These are phyloP conservation scores for Trichoderma hamatum DNA, from an alignment of 2,329 filamentous ascomycete genomes.

Conservation along the genomic window DNA sequence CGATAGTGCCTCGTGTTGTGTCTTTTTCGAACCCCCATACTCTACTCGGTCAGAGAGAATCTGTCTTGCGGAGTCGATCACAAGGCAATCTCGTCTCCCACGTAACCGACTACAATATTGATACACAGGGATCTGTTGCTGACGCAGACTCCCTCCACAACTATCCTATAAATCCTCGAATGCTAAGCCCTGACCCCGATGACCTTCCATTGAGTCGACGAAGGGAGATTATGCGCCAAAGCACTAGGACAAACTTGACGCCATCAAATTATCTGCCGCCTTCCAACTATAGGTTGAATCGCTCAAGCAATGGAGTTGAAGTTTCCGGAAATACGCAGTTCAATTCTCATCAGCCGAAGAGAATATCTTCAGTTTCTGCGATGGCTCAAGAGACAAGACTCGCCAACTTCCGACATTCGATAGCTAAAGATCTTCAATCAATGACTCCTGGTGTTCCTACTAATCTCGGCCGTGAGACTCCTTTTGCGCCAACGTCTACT, in stretches of 20 bases:
- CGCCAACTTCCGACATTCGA: slow-evolving; percentile 67
- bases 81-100: slow-evolving; percentile 44
- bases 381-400: slow-evolving; percentile 61
- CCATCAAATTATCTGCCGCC: slow-evolving; percentile 36
- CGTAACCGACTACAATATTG: slow-evolving; percentile 34
- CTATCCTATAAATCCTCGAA: slow-evolving; percentile 39
- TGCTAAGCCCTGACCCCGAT: slow-evolving; percentile 55
- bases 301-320: slow-evolving; percentile 32
- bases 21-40: slow-evolving; percentile 58
- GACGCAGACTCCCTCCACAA: slow-evolving; percentile 49
- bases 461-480: slow-evolving; percentile 43
- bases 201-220: slow-evolving; percentile 74
- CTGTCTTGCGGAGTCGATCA: slow-evolving; percentile 57
- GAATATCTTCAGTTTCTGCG: slow-evolving; percentile 48
- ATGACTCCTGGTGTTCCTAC: slow-evolving; percentile 41
- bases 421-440: slow-evolving; percentile 63
- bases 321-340: slow-evolving; percentile 45
- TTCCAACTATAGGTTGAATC: slow-evolving; percentile 34
- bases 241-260: slow-evolving; percentile 44
- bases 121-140: slow-evolving; percentile 38
- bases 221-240: slow-evolving; percentile 61
- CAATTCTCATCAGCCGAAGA: slow-evolving; percentile 59
- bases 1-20: slow-evolving; percentile 49
- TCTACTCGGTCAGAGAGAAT: slow-evolving; percentile 58
- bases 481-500: slow-evolving; percentile 42